Evolutionary conservation across 495 filamentous ascomycete species (phyloP).

Genomic region (Baudoinia panamericana): DNA sequence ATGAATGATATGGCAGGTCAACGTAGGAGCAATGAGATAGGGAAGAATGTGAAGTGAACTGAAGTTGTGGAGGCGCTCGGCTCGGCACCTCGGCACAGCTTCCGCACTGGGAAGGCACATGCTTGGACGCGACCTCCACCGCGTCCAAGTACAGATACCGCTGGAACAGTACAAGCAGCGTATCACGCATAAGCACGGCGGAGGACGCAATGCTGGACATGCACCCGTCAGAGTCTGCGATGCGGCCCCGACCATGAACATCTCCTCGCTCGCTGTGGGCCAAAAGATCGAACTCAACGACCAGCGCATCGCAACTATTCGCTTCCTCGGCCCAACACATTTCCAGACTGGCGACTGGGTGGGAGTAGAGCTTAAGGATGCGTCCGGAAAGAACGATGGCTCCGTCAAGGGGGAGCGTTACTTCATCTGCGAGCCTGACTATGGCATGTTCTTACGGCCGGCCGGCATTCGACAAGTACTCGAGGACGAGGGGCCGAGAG

Average conservation of each 20-base stretch:
- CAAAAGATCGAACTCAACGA: conserved; percentile 58
- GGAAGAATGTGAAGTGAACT: no score
- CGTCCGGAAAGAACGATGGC: conserved; percentile 90
- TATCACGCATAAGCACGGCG: neutral
- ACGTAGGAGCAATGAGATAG: no score
- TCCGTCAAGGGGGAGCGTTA: conserved; percentile 79
- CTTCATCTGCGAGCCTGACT: conserved; percentile 66
- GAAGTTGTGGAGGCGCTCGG: neutral
- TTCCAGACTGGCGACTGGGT: conserved; percentile 81
- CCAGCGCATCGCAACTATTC: conserved; percentile 61
- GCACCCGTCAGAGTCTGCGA: neutral
- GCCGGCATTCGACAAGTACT: conserved; percentile 44
- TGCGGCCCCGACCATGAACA: conserved; percentile 17
- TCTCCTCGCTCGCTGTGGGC: conserved; percentile 33
- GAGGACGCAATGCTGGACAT: neutral
- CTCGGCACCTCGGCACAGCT: neutral
- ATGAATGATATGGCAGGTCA: no score
- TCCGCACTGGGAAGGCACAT: conserved; percentile 1
- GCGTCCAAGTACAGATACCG: neutral
- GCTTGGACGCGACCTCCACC: neutral
- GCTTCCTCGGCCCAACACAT: conserved; percentile 63
- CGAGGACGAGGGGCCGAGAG: conserved; percentile 17
- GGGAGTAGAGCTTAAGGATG: conserved; percentile 73
- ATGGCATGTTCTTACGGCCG: conserved; percentile 82
- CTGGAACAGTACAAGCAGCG: no score